phyloP scores from a whole-genome alignment of 2,329 filamentous ascomycete species.

The Verruconis gallopava region DNA sequence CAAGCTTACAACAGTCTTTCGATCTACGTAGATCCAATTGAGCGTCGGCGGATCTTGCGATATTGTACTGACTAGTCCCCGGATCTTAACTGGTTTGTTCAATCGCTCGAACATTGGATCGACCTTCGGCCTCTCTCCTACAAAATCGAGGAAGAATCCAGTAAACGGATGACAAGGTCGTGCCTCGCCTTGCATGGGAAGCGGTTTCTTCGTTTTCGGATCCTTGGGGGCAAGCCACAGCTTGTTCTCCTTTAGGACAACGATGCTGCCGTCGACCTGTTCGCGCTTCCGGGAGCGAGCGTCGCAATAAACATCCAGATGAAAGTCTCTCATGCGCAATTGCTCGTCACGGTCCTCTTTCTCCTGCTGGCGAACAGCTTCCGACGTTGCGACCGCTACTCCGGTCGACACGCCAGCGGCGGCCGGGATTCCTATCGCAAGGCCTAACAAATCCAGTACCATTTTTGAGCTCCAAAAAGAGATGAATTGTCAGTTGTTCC shows the following conservation, averaged over 20 bases:
- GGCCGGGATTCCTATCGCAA: constrained; percentile 2
- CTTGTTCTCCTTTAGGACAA: constrained; percentile 32
- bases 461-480: too few relatives aligned
- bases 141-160: constrained; percentile 37
- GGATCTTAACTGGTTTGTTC: constrained; percentile 19
- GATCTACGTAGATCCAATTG: constrained; percentile 59
- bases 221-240: constrained; percentile 24
- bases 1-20: too few relatives aligned
- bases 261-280: constrained; percentile 29
- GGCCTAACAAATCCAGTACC: constrained; percentile 5
- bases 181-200: constrained; percentile 16
- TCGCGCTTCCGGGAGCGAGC: constrained; percentile 13
- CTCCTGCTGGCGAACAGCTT: constrained; percentile 1
- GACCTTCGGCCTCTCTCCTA: neutral
- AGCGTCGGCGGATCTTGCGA: constrained; percentile 45
- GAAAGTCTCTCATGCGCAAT: constrained; percentile 39
- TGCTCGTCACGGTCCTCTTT: constrained; percentile 34
- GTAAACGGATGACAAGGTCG: constrained; percentile 34
- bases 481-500: too few relatives aligned
- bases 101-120: constrained; percentile 30
- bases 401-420: neutral
- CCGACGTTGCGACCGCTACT: neutral
- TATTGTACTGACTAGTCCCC: constrained; percentile 37
- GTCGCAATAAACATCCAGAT: constrained; percentile 33
- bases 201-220: constrained; percentile 18